Evolutionary conservation across 179 eudicot genomes (phyloP), one percentile per base, ranked within the genome.

Genomic region (Spinacia oleracea): DNA sequence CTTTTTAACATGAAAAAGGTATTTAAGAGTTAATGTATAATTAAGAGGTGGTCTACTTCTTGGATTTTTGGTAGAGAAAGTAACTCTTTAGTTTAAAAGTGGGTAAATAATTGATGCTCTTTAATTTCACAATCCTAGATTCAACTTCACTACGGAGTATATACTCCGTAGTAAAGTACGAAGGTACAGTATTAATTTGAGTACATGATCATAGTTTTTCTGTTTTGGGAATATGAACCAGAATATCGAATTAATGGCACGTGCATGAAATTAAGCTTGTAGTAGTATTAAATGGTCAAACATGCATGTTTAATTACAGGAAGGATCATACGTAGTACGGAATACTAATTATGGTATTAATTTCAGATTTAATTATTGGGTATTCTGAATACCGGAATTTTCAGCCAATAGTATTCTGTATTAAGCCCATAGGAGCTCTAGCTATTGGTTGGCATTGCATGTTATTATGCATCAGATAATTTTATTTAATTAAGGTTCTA

Each of bases 181-280:
- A n/a, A n/a, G n/a, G n/a, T n/a, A n/a, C n/a, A n/a, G n/a, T n/a
- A n/a, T n/a, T n/a, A n/a, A n/a, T n/a, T n/a, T n/a, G n/a, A n/a
- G n/a, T n/a, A n/a, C n/a, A n/a, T n/a, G n/a, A n/a, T n/a, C n/a
- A 16, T 53, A 53, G 11, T 12, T 65, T 65, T 34, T 5, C 11
- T 32, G 5, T 9, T 65, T 32, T 34, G 11, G 11, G 38, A 32
- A 63, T 12, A 4, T 43, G 73, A 5, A 70, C n/a, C 20, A 45
- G 32, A 1, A 35, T 23, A 72, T 48, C 23, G 8, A 51, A 8
- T 51, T 74, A 74, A 40, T 74, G 64, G 38, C 66, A 74, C 77
- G 77, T 71, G 60, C 60, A 31, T 74, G 68, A 74, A 74, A n/a
- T n/a, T n/a, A n/a, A 40, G 35, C 67, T 74, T 74, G 66, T 25